Evolutionary conservation across 192 early-diverging fungal genomes (phyloP).

Genomic region (Lobosporangium transversale): DNA sequence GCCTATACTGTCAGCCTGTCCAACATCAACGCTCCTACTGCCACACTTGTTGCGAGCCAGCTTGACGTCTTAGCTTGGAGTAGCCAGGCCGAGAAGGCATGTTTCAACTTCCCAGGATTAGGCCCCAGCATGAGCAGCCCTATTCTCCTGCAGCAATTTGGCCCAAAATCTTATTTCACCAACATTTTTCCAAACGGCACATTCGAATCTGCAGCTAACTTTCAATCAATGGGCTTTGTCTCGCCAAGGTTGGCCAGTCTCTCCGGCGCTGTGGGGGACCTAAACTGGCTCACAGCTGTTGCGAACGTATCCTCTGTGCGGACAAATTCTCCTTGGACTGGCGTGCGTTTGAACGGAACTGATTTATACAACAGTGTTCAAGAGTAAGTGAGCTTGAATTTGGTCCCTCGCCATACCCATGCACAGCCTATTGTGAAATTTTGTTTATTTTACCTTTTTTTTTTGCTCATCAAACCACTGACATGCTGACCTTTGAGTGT

Average conservation of each 20-base stretch:
- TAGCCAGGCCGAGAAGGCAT: conserved; percentile 12
- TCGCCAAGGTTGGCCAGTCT: conserved; percentile 20
- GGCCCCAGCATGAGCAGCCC: conserved; percentile 18
- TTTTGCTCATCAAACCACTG: background rate
- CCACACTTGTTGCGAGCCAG: conserved; percentile 22
- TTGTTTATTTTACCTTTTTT: conserved; percentile 9
- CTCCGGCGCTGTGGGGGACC: conserved; percentile 17
- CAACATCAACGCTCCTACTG: conserved; percentile 35
- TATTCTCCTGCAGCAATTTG: conserved; percentile 23
- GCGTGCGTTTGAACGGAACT: conserved; percentile 33
- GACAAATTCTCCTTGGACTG: conserved; percentile 21
- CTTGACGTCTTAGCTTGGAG: conserved; percentile 4
- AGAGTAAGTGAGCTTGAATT: conserved; percentile 28
- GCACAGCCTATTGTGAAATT: background rate
- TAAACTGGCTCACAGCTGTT: conserved; percentile 25
- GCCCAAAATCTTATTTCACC: conserved; percentile 9
- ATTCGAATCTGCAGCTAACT: background rate
- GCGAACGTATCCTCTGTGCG: background rate
- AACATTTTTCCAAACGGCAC: conserved; percentile 30
- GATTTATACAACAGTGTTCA: background rate
- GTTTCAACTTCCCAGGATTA: conserved; percentile 24
- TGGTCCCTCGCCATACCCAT: background rate
- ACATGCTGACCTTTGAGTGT: background rate
- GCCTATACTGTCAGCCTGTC: conserved; percentile 19
- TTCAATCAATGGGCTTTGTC: conserved; percentile 5